phyloP scores from a whole-genome alignment of 164 flowering plant species.

The Vitis labrusca region DNA sequence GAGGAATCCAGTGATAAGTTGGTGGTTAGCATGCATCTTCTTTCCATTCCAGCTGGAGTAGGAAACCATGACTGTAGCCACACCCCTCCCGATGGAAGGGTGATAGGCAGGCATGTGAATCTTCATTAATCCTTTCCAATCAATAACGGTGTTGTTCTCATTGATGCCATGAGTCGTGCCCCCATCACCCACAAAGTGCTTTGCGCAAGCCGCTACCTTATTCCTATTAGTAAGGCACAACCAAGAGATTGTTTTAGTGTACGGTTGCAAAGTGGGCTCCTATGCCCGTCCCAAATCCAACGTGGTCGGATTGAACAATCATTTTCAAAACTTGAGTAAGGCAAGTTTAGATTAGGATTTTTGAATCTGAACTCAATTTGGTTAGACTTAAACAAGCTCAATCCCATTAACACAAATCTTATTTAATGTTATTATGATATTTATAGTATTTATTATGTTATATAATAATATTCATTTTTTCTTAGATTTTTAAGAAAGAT shows the following conservation, averaged over 20 bases:
- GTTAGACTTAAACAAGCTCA: no score
- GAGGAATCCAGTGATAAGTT: constrained; percentile 18
- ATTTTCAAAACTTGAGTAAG: no score
- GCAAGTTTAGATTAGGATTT: no score
- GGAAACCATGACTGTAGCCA: constrained; percentile 27
- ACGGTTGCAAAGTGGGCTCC: no score
- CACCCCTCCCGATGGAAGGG: constrained; percentile 23
- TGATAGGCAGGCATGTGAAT: constrained; percentile 32
- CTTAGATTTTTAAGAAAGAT: not conserved
- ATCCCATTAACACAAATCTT: no score
- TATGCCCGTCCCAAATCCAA: no score
- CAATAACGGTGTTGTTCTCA: constrained; percentile 27
- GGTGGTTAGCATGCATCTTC: constrained; percentile 23
- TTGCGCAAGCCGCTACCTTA: constrained; percentile 35
- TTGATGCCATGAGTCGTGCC: constrained; percentile 30
- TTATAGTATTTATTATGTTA: no score
- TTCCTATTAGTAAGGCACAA: constrained; percentile 2
- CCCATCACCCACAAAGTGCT: constrained; percentile 39
- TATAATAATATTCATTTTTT: not conserved
- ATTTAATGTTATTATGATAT: no score
- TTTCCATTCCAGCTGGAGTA: constrained; percentile 22
- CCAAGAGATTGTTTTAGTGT: no score
- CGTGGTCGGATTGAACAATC: no score
- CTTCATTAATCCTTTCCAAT: constrained; percentile 6
- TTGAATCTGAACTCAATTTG: no score